Percentiles rank a stretch among this genome's conserved stretches.
Evolutionary conservation across 2,329 filamentous ascomycete species (phyloP).

Genomic region (Penicillium expansum): DNA sequence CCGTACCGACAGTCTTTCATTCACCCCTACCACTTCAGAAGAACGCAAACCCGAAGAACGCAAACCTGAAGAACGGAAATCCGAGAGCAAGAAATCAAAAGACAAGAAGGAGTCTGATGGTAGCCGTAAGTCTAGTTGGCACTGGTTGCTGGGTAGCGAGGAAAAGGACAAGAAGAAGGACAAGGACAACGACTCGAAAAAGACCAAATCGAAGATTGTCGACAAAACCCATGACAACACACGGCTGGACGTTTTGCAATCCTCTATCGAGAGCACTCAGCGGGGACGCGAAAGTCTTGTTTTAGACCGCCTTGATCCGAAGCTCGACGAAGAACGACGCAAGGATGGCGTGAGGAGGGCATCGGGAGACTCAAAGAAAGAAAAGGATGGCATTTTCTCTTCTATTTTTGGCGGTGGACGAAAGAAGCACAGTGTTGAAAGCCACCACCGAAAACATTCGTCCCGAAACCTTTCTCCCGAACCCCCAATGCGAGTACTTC

Average conservation of each 20-base stretch:
- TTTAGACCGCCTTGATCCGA: conserved; percentile 74
- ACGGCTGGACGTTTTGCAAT: conserved; percentile 81
- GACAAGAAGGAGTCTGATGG: conserved; percentile 71
- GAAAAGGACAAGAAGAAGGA: conserved; percentile 59
- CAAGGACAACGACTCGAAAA: conserved; percentile 63
- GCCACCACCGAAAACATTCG: conserved; percentile 68
- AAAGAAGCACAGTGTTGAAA: conserved; percentile 78
- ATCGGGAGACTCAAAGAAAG: conserved; percentile 68
- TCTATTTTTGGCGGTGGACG: conserved; percentile 88
- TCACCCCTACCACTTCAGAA: conserved; percentile 72
- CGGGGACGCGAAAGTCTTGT: conserved; percentile 74
- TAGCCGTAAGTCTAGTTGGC: conserved; percentile 72
- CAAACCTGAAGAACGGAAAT: conserved; percentile 71
- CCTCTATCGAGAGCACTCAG: conserved; percentile 69
- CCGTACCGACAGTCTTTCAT: conserved; percentile 73
- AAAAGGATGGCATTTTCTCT: conserved; percentile 90
- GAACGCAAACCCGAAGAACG: conserved; percentile 73
- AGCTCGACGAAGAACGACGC: conserved; percentile 67
- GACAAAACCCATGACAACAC: conserved; percentile 68
- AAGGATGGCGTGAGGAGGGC: conserved; percentile 75
- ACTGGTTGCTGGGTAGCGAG: conserved; percentile 72
- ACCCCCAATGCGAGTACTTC: conserved; percentile 67
- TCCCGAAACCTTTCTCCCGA: conserved; percentile 78
- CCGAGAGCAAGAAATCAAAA: conserved; percentile 62
- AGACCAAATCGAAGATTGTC: conserved; percentile 53